Evolutionary conservation across 345 rosid genomes (phyloP).

Genomic region (Adansonia digitata): DNA sequence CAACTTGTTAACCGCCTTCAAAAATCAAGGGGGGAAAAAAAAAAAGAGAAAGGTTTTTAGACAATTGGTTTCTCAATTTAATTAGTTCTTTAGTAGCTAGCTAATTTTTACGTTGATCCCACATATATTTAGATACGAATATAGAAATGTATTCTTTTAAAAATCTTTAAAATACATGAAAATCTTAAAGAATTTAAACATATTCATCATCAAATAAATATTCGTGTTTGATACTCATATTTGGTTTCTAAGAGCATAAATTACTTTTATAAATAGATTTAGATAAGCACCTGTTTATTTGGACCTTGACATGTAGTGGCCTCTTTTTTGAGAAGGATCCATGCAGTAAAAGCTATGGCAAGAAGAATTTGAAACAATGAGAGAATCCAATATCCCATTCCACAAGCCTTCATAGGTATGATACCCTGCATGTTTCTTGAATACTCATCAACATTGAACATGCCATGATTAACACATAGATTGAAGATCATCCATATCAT

Average conservation of each 20-base stretch:
- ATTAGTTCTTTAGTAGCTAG: no score
- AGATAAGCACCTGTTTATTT: slow-evolving; percentile 26
- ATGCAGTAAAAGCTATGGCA: slow-evolving; percentile 59
- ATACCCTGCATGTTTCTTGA: slow-evolving; percentile 40
- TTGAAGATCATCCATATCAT: not conserved
- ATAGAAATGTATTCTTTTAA: no score
- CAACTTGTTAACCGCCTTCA: slow-evolving; percentile 40
- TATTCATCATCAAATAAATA: no score
- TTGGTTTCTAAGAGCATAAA: no score
- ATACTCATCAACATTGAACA: not conserved
- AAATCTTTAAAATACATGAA: no score
- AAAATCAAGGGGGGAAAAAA: no score
- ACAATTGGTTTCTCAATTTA: not conserved
- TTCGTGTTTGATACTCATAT: no score
- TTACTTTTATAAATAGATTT: not conserved
- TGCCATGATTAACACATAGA: not conserved
- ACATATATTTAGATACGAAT: no score
- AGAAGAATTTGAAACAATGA: slow-evolving; percentile 73
- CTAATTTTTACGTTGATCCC: no score
- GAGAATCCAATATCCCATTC: slow-evolving; percentile 59
- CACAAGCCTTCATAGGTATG: slow-evolving; percentile 54
- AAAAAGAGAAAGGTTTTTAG: not conserved
- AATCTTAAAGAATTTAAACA: no score
- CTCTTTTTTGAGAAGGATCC: slow-evolving; percentile 48
- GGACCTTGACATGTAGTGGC: slow-evolving; percentile 22